Evolutionary conservation across 257 asterid species (phyloP), one percentile per base, ranked within the genome.

Genomic region (Plantago major): DNA sequence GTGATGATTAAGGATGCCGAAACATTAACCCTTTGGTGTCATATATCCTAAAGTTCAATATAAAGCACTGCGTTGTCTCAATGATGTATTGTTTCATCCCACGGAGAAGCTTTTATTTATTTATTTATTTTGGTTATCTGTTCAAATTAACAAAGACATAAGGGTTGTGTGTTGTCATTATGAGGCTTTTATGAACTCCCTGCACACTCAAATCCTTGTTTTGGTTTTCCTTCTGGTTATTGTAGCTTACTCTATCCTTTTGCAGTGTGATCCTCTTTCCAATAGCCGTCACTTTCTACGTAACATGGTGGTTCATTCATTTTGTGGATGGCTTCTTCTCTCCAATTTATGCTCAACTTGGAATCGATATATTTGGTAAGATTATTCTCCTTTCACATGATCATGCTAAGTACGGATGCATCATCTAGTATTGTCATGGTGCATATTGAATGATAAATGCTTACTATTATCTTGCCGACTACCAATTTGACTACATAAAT

Each of bases 251-350:
- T 28, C 57, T 70, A 55, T 61, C 44, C 19, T 58, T 76, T 67
- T 74, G 79, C 88, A 84, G 92, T 73, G 92, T 84, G 81, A 84
- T 84, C 75, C 82, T 84, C 73, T 69, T 84, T 40, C 92, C 92
- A 58, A 79, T 84, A 46, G 88, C 92, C 42, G 73, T 84, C 66
- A 84, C 92, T 50, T 84, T 84, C 86, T 84, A 84, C 54, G 55
- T 84, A 71, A 84, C 92, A 60, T 84, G 92, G 92, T 84, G 92
- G 92, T 84, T 84, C 81, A 84, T 84, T 81, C 88, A 73, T 79
- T 84, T 81, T 13, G 92, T 81, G 78, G 92, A 84, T 53, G 81
- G 92, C 42, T 84, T 84, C 76, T 84, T 84, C 84, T 84, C 92
- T 71, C 92, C 92, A 9, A 81, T 84, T 49, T 84, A 84, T 67